phyloP scores from a whole-genome alignment of 331 rosid species.

The Rhamnella rubrinervis region DNA sequence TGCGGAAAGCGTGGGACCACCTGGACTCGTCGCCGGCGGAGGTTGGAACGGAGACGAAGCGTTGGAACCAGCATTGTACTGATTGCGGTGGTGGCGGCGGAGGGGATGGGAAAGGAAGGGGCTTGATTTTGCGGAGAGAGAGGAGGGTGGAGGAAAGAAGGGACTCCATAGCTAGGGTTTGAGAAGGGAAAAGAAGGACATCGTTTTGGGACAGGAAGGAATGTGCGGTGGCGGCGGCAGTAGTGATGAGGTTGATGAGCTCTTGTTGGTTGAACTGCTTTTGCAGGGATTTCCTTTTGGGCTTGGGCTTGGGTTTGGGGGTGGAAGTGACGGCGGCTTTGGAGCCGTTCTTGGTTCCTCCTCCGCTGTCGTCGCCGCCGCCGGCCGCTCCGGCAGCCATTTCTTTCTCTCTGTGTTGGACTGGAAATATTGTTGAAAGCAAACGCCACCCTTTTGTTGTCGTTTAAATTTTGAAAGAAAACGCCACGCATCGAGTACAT shows the following conservation, averaged over 20 bases:
- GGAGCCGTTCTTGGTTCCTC: constrained; percentile 5
- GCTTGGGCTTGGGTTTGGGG: constrained; percentile 17
- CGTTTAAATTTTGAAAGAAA: too few relatives aligned
- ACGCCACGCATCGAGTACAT: too few relatives aligned
- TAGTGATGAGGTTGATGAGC: constrained; percentile 27
- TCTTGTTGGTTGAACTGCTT: constrained; percentile 2
- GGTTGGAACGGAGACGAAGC: constrained; percentile 46
- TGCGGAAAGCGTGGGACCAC: constrained; percentile 62
- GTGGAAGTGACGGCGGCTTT: background rate
- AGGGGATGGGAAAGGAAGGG: constrained; percentile 28
- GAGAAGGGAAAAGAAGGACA: constrained; percentile 64
- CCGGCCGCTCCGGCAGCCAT: constrained; percentile 24
- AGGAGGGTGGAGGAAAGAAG: constrained; percentile 51
- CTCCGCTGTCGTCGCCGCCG: background rate
- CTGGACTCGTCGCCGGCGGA: constrained; percentile 34
- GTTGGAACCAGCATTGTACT: constrained; percentile 59
- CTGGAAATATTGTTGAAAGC: too few relatives aligned
- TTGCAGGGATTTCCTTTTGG: background rate
- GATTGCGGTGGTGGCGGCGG: constrained; percentile 13
- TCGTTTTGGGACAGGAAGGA: constrained; percentile 67
- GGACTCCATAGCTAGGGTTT: constrained; percentile 57
- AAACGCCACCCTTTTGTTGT: too few relatives aligned
- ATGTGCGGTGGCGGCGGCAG: constrained; percentile 40
- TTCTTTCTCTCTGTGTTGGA: too few relatives aligned
- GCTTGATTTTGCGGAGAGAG: constrained; percentile 29